Base-by-base conservation (phyloP, 108 stramenopile species). In the Fragilaria crotonensis region DNA sequence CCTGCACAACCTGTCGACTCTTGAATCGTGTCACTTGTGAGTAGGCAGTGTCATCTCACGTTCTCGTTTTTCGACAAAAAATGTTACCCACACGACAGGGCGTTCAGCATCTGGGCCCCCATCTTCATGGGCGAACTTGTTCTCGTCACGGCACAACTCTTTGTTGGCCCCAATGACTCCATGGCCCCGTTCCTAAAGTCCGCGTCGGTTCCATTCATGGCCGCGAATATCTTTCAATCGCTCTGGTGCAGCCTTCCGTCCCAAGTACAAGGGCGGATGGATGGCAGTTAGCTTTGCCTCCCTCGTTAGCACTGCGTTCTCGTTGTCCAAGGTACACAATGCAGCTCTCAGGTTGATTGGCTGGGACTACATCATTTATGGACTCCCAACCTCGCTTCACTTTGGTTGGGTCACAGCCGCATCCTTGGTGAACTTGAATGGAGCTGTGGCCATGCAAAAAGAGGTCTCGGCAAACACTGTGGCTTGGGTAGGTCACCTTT, bases 331-430 rank as follows among this genome's bases (percentile, higher is more conserved):
- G 67, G 77, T 70, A 3, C 60, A 73, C 33, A 45, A 68, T 0
- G 71, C 63, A 27, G 71, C 62, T 33, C 11, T 26, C 19, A 11
- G 18, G 23, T 26, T 17, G 0, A 47, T 14, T 25, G 36, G 11
- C 19, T n/a, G 7, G 14, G 23, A 52, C 22, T 52, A 52, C 4
- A 18, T 52, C 25, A 22, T 44, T 52, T 80, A 66, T 29, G 68
- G 71, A 41, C 46, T 78, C 27, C 79, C 81, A 2, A 45, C 84
- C 45, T 56, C 77, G 17, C 45, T 82, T 22, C 87, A 89, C 54
- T 84, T 84, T 69, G 87, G 84, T 25, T 89, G 87, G 87, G 66
- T 72, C 0, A 72, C 76, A 22, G 87, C 83, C 0, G 83, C 87
- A 14, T 64, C 87, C 18, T 67, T 89, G 48, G 87, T 89, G 4